phyloP scores from a whole-genome alignment of 345 rosid genomes.

The Hibiscus trionum region DNA sequence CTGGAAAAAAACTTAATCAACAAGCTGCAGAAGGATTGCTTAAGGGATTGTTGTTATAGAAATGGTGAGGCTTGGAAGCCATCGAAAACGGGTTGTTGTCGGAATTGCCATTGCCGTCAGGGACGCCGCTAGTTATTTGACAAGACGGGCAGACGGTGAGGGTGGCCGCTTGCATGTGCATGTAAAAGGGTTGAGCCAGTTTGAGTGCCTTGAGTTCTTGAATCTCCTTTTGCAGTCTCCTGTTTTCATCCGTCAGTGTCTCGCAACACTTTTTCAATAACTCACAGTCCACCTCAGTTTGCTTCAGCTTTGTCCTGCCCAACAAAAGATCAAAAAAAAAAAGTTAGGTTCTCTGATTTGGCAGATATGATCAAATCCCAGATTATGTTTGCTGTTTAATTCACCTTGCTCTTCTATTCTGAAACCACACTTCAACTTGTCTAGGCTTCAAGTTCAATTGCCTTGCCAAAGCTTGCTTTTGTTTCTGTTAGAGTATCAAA shows the following conservation, averaged over 20 bases:
- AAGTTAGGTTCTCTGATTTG: neutral
- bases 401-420: slow-evolving; percentile 96
- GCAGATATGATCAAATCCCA: neutral
- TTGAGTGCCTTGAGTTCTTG: slow-evolving; percentile 64
- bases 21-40: slow-evolving; percentile 87
- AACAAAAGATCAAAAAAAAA: neutral
- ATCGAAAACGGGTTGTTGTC: slow-evolving; percentile 42
- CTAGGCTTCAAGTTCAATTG: slow-evolving; percentile 83
- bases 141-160: slow-evolving; percentile 72
- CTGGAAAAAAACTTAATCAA: slow-evolving; percentile 22
- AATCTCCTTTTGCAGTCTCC: slow-evolving; percentile 85
- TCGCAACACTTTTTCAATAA: slow-evolving; percentile 83
- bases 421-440: slow-evolving; percentile 99
- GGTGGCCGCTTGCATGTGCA: slow-evolving; percentile 66
- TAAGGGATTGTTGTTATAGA: slow-evolving; percentile 53
- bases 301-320: slow-evolving; percentile 89
- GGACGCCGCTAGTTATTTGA: slow-evolving; percentile 51
- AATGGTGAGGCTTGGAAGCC: slow-evolving; percentile 56
- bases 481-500: slow-evolving; percentile 45
- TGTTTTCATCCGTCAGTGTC: slow-evolving; percentile 83
- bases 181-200: slow-evolving; percentile 44
- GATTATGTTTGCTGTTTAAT: neutral
- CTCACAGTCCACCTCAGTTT: slow-evolving; percentile 97
- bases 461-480: slow-evolving; percentile 81
- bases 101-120: slow-evolving; percentile 16